Conservation (phyloP, 768 basidiomycete species). For the Gyrodon lividus region DNA sequence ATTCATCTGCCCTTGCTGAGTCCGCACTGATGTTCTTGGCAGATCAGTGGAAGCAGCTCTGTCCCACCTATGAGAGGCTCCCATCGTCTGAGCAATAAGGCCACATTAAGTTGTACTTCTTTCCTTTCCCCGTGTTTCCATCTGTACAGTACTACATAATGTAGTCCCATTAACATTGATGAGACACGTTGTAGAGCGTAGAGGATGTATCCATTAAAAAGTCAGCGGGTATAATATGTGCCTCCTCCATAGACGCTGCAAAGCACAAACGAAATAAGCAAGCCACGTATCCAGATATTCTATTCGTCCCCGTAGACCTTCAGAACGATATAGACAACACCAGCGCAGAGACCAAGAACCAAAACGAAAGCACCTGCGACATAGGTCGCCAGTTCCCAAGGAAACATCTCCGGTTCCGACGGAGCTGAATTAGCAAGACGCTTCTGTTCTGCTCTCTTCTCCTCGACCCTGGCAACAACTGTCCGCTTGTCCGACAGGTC, state of each 20-base stretch:
- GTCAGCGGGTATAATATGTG: neutral
- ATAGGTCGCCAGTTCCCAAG: constrained; percentile 33
- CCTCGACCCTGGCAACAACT: constrained; percentile 43
- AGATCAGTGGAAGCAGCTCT: constrained; percentile 3
- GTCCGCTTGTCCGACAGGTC: constrained; percentile 59
- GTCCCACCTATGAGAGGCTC: constrained; percentile 1
- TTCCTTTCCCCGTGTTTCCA: too few species aligned
- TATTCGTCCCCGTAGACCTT: constrained; percentile 20
- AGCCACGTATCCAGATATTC: neutral
- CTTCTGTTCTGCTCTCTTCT: constrained; percentile 40
- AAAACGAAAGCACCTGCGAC: constrained; percentile 27
- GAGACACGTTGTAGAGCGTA: too few species aligned
- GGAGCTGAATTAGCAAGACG: constrained; percentile 10
- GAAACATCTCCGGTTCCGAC: constrained; percentile 12
- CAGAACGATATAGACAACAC: constrained; percentile 24
- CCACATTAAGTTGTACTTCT: neutral
- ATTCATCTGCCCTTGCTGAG: neutral
- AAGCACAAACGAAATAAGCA: too few species aligned
- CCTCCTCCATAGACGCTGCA: neutral
- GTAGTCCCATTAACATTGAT: neutral
- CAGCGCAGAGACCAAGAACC: constrained; percentile 25
- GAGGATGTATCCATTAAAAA: neutral
- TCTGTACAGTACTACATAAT: too few species aligned
- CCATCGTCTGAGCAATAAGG: constrained; percentile 1
- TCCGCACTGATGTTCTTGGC: neutral